Percentiles rank a stretch among this genome's conserved stretches.
phyloP scores from a whole-genome alignment of 2,329 filamentous ascomycete species.

The Calycina herbarum region DNA sequence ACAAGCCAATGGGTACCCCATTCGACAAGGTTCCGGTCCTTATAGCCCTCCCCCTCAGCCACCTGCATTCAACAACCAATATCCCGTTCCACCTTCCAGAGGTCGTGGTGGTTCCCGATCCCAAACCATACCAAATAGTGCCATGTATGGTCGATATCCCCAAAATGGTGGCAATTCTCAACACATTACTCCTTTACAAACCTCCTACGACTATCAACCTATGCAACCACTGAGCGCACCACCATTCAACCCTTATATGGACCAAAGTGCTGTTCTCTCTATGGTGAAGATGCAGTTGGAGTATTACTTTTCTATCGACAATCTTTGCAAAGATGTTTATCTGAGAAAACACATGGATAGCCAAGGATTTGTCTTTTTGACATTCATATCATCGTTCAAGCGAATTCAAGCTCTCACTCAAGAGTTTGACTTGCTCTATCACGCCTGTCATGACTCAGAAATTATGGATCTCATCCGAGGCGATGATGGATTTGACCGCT shows the following conservation, averaged over 20 bases:
- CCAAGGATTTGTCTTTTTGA: conserved; percentile 83
- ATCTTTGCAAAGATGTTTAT: conserved; percentile 89
- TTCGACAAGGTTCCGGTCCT: conserved; percentile 33
- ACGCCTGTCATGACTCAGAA: conserved; percentile 70
- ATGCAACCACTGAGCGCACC: conserved; percentile 58
- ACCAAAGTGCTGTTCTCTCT: conserved; percentile 49
- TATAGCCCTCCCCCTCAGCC: conserved; percentile 42
- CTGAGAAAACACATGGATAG: conserved; percentile 91
- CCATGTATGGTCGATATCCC: conserved; percentile 47
- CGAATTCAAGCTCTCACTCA: conserved; percentile 73
- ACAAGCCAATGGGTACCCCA: conserved; percentile 31
- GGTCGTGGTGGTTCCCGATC: conserved; percentile 56
- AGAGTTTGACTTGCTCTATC: conserved; percentile 72
- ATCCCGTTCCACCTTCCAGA: conserved; percentile 37
- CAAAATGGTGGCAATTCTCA: conserved; percentile 39
- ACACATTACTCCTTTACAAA: conserved; percentile 45
- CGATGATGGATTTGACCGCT: conserved; percentile 74
- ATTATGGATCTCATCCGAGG: conserved; percentile 74
- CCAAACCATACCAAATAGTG: conserved; percentile 60
- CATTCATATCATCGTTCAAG: conserved; percentile 82
- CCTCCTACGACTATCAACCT: conserved; percentile 55
- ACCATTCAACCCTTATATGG: conserved; percentile 57
- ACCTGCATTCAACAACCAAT: conserved; percentile 38
- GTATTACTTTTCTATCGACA: conserved; percentile 97
- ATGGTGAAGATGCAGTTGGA: conserved; percentile 61